phyloP scores from a whole-genome alignment of 2,329 filamentous ascomycete genomes.

The Colletotrichum australisinense region DNA sequence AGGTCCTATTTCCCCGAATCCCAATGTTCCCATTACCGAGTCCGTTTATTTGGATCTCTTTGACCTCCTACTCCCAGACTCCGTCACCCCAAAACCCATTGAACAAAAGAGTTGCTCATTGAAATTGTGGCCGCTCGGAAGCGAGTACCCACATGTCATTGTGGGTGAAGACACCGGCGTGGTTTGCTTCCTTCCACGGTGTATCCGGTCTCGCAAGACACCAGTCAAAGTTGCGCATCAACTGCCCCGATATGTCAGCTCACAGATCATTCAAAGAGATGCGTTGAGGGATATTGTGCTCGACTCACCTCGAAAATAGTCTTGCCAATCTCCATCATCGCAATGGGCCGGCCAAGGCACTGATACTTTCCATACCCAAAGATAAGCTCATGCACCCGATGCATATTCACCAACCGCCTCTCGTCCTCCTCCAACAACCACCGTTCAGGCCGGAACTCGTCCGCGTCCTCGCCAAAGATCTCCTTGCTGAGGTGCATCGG shows the following conservation, averaged over 20 bases:
- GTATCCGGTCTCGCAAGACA: slow-evolving; percentile 32
- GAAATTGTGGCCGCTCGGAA: slow-evolving; percentile 6
- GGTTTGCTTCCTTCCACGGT: slow-evolving; percentile 34
- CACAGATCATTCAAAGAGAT: background rate
- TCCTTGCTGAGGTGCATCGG: slow-evolving; percentile 63
- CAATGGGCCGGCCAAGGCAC: slow-evolving; percentile 60
- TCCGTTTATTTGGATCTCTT: background rate
- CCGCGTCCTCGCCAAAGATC: slow-evolving; percentile 67
- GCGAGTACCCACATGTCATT: slow-evolving; percentile 35
- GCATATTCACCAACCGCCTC: slow-evolving; percentile 48
- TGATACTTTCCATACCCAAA: slow-evolving; percentile 58
- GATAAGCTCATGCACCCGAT: slow-evolving; percentile 51
- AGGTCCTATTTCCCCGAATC: background rate
- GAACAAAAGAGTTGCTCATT: background rate
- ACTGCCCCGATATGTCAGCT: background rate
- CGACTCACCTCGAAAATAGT: slow-evolving; percentile 57
- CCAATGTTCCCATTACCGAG: background rate
- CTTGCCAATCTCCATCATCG: slow-evolving; percentile 61
- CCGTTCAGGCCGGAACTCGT: slow-evolving; percentile 67
- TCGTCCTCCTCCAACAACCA: slow-evolving; percentile 60
- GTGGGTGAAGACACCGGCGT: slow-evolving; percentile 24
- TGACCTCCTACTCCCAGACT: background rate
- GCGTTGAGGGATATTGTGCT: background rate
- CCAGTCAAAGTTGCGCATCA: slow-evolving; percentile 37
- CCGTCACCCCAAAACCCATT: background rate